Percentiles rank a stretch among this genome's conserved stretches.
Evolutionary conservation across 1,139 yeast species (phyloP).

Genomic region (Citeromyces siamensis): DNA sequence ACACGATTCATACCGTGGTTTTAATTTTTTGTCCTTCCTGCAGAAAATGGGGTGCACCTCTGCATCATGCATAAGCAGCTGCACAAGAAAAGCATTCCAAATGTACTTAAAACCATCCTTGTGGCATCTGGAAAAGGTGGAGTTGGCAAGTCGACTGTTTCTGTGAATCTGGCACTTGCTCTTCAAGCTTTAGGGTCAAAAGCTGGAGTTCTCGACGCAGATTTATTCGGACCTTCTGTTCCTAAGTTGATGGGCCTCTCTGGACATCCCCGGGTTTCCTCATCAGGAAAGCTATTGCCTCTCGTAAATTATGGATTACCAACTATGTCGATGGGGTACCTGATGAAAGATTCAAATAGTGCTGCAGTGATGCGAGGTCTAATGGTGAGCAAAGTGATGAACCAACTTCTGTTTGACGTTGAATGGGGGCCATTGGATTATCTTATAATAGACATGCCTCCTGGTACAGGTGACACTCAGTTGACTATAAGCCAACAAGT

Average conservation of each 20-base stretch:
- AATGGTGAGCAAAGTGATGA: slow-evolving; percentile 80
- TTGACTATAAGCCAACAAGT: slow-evolving; percentile 69
- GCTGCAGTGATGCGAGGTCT: slow-evolving; percentile 85
- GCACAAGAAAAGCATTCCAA: slow-evolving; percentile 42
- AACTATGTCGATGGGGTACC: slow-evolving; percentile 86
- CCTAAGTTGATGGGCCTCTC: slow-evolving; percentile 55
- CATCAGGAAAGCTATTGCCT: slow-evolving; percentile 50
- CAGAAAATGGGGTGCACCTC: no score
- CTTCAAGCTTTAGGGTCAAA: slow-evolving; percentile 39
- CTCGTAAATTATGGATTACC: slow-evolving; percentile 67
- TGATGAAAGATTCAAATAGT: slow-evolving; percentile 48
- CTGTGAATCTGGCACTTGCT: slow-evolving; percentile 58
- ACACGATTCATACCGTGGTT: no score
- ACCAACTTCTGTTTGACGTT: slow-evolving; percentile 72
- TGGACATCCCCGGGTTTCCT: slow-evolving; percentile 54
- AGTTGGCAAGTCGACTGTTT: slow-evolving; percentile 39
- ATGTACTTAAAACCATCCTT: slow-evolving; percentile 47
- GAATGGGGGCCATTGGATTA: slow-evolving; percentile 67
- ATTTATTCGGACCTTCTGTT: slow-evolving; percentile 74
- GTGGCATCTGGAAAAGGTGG: slow-evolving; percentile 56
- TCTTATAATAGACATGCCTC: slow-evolving; percentile 76
- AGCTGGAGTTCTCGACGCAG: slow-evolving; percentile 70
- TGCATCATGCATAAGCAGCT: no score
- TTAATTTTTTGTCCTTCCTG: no score
- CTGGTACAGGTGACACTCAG: slow-evolving; percentile 89